These are phyloP conservation scores for Lanzia echinophila DNA, from an alignment of 2,329 filamentous ascomycete genomes.

Conservation along the genomic window DNA sequence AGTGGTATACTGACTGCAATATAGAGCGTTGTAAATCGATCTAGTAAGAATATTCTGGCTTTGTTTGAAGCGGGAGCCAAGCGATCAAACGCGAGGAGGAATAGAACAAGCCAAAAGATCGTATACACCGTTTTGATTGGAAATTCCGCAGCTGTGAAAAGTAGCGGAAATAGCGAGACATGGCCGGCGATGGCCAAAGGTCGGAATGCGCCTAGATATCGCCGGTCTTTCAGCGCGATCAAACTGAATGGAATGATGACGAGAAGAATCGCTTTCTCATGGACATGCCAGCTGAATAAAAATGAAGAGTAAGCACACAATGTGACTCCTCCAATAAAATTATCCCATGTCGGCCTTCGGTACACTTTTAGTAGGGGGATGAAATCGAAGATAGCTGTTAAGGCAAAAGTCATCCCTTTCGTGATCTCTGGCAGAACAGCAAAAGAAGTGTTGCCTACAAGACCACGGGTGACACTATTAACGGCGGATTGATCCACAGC, in stretches of 20 bases:
- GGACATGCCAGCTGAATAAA: slow-evolving; percentile 96
- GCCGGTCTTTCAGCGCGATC: slow-evolving; percentile 80
- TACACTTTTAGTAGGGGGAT: slow-evolving; percentile 80
- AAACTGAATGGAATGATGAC: slow-evolving; percentile 94
- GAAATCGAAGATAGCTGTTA: slow-evolving; percentile 77
- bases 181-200: slow-evolving; percentile 90
- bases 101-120: slow-evolving; percentile 80
- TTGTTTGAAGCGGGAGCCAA: slow-evolving; percentile 77
- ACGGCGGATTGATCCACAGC: slow-evolving; percentile 67
- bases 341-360: slow-evolving; percentile 73
- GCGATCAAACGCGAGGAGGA: slow-evolving; percentile 79
- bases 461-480: slow-evolving; percentile 82
- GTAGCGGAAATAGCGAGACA: slow-evolving; percentile 86
- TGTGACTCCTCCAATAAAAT: slow-evolving; percentile 81
- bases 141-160: slow-evolving; percentile 90
- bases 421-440: slow-evolving; percentile 85
- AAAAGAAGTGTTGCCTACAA: slow-evolving; percentile 91
- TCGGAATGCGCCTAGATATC: slow-evolving; percentile 85
- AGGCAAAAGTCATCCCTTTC: slow-evolving; percentile 68
- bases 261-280: slow-evolving; percentile 92
- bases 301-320: slow-evolving; percentile 95
- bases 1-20: slow-evolving; percentile 84
- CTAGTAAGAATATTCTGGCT: slow-evolving; percentile 80
- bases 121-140: slow-evolving; percentile 93
- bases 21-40: slow-evolving; percentile 85